Evolutionary conservation across 331 rosid genomes (phyloP).

Genomic region (Rosa hybrid): DNA sequence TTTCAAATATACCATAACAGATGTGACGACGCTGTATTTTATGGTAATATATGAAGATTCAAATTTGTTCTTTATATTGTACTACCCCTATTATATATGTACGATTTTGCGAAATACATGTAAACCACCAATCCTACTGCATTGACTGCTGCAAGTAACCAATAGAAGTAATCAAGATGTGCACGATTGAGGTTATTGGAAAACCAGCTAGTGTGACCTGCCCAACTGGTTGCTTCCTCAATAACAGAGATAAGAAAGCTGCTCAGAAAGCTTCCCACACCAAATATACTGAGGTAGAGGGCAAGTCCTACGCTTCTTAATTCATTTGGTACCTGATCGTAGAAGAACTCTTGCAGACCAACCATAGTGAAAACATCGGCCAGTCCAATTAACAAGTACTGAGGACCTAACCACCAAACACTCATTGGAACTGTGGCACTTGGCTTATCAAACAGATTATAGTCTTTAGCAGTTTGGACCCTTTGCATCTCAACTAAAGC

Average conservation of each 20-base stretch:
- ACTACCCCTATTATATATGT: conserved; percentile 26
- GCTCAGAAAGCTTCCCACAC: conserved; percentile 46
- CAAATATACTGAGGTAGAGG: conserved; percentile 44
- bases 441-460: conserved; percentile 42
- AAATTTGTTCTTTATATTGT: background rate
- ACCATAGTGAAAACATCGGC: conserved; percentile 47
- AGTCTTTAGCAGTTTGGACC: conserved; percentile 39
- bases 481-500: conserved; percentile 45
- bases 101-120: conserved; percentile 36
- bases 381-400: conserved; percentile 41
- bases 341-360: conserved; percentile 52
- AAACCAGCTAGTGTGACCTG: conserved; percentile 42
- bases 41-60: background rate
- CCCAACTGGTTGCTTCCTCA: conserved; percentile 25
- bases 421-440: conserved; percentile 42
- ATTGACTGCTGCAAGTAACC: conserved; percentile 40
- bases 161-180: conserved; percentile 59
- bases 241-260: conserved; percentile 44
- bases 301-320: conserved; percentile 47
- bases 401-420: conserved; percentile 56
- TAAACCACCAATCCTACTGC: conserved; percentile 21
- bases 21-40: no score
- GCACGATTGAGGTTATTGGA: conserved; percentile 45
- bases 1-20: no score
- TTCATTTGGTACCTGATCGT: conserved; percentile 51